Base-by-base conservation (phyloP, 179 eudicot genomes). In the Spinacia oleracea region DNA sequence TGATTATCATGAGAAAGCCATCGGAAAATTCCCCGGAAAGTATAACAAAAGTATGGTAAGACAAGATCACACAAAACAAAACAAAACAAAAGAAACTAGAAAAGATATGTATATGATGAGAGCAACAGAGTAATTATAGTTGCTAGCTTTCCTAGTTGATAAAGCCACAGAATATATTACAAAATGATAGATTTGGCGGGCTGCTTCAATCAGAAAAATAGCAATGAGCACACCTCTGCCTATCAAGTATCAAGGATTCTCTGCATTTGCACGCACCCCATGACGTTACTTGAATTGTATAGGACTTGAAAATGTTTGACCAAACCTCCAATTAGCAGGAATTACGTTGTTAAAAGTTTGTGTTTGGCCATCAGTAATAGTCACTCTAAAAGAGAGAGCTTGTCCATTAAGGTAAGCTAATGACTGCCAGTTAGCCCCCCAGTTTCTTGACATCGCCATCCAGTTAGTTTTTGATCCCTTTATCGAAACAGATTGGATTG, bases 381-480 rank as follows among this genome's bases (percentile, higher is more conserved):
- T 86, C 75, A 90, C 84, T 62, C 15, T 81, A 74, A 90, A 90
- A 0, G 94, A 90, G 25, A 90, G 67, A 16, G 89, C 50, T 70
- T 89, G 94, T 38, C 92, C 90, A 15, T 85, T 77, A 0, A 91
- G 85, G 74, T 88, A 89, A 6, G 84, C 78, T 66, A 79, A 77
- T 9, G 94, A 86, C 74, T 90, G 94, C 92, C 92, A 90, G 62
- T 90, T 89, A 18, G 90, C 86, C 53, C 94, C 94, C 94, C 94
- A 89, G 63, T 90, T 90, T 65, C 91, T 85, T 7, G 92, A 86
- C 92, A 91, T 86, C 10, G 85, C 35, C 78, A 83, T 68, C 92
- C 94, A 91, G 12, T 67, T 77, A 2, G 90, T 90, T 0, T 59
- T 81, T 8, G 90, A 78, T 38, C 94, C 94, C 81, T 91, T 89